Conservation (phyloP, 495 filamentous ascomycete species). For the Bryoglossum gracile region DNA sequence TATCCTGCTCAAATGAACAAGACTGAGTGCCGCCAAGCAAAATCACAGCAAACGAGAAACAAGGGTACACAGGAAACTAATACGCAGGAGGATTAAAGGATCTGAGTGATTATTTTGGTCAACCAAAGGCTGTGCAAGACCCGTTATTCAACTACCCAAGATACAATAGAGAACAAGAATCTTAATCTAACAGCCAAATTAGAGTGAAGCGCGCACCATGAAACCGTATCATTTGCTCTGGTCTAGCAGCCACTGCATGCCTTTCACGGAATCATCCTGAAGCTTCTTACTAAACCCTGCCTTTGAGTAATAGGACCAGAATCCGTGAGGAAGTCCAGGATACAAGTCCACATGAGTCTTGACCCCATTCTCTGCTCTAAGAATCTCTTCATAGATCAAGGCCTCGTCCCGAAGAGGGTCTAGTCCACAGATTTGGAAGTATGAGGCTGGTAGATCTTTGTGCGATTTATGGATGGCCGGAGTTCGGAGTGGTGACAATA, state of each 20-base stretch:
- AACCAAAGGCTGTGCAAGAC: too few relatives aligned
- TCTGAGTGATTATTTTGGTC: too few relatives aligned
- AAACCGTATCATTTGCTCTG: conserved; percentile 1
- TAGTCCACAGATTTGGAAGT: conserved; percentile 34
- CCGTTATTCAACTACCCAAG: too few relatives aligned
- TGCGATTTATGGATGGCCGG: conserved; percentile 22
- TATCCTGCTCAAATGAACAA: too few relatives aligned
- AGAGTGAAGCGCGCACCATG: too few relatives aligned
- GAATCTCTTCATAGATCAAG: conserved; percentile 34
- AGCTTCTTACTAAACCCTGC: conserved; percentile 10
- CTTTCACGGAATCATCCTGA: conserved; percentile 7
- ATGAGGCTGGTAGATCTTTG: conserved; percentile 26
- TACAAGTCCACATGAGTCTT: conserved; percentile 33
- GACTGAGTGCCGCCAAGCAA: too few relatives aligned
- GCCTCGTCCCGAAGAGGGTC: conserved; percentile 37
- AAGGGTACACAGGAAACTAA: too few relatives aligned
- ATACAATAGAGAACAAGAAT: too few relatives aligned
- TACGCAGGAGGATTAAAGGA: too few relatives aligned
- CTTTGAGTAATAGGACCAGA: conserved; percentile 30
- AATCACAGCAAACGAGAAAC: too few relatives aligned
- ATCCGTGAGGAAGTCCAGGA: conserved; percentile 38
- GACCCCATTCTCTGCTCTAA: conserved; percentile 30
- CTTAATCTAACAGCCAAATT: too few relatives aligned
- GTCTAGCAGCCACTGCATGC: conserved; percentile 14
- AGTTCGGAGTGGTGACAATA: conserved; percentile 4